Evolutionary conservation across 257 asterid species (phyloP).

Genomic region (Salvia splendens): DNA sequence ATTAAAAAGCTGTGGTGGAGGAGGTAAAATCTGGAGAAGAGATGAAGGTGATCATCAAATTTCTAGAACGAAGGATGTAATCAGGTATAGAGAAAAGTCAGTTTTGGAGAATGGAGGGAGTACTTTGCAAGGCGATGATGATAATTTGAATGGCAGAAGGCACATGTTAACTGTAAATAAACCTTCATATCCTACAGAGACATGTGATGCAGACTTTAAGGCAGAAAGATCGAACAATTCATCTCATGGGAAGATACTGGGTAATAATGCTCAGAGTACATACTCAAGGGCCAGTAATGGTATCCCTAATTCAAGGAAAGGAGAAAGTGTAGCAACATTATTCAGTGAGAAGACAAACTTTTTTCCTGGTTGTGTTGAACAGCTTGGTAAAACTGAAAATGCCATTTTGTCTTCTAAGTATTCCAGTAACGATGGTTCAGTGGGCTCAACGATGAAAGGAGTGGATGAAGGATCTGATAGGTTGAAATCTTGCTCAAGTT

Average conservation of each 20-base stretch:
- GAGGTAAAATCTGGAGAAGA: slow-evolving; percentile 40
- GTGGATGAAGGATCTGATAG: slow-evolving; percentile 44
- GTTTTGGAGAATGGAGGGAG: slow-evolving; percentile 40
- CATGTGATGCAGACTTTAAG: slow-evolving; percentile 38
- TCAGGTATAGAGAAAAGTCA: slow-evolving; percentile 36
- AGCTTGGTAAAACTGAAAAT: slow-evolving; percentile 40
- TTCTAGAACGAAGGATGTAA: slow-evolving; percentile 41
- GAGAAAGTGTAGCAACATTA: slow-evolving; percentile 41
- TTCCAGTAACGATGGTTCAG: slow-evolving; percentile 29
- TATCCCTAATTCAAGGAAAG: slow-evolving; percentile 28
- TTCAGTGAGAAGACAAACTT: slow-evolving; percentile 39
- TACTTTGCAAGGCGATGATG: slow-evolving; percentile 39
- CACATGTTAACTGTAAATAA: slow-evolving; percentile 39
- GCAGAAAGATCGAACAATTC: slow-evolving; percentile 45
- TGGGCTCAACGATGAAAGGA: slow-evolving; percentile 34
- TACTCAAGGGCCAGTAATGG: slow-evolving; percentile 36
- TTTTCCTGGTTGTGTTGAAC: slow-evolving; percentile 34
- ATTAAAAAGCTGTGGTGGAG: slow-evolving; percentile 32
- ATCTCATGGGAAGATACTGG: slow-evolving; percentile 42
- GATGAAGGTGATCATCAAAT: slow-evolving; percentile 40
- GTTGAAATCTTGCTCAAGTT: slow-evolving; percentile 40
- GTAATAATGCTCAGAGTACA: slow-evolving; percentile 37
- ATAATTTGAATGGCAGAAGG: slow-evolving; percentile 35
- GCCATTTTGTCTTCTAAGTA: slow-evolving; percentile 29
- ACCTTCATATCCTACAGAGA: slow-evolving; percentile 36